Conservation (phyloP, 2,329 filamentous ascomycete genomes). For the Colletotrichum salicis region DNA sequence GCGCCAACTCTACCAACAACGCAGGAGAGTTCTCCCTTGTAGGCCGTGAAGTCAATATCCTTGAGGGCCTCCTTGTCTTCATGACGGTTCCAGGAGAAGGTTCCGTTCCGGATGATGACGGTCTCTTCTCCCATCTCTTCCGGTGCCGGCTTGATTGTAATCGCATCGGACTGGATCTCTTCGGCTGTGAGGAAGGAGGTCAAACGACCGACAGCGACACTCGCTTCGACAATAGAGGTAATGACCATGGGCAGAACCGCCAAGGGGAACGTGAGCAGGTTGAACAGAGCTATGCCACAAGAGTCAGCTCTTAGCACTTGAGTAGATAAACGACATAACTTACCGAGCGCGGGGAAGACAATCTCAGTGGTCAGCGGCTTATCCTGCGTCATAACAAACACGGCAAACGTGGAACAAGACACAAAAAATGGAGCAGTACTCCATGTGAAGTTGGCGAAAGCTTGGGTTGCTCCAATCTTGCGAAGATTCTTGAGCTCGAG, state of each 20-base stretch:
- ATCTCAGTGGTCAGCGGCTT: constrained; percentile 90
- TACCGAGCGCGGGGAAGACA: constrained; percentile 84
- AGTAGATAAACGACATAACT: neutral
- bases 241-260: constrained; percentile 98
- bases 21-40: constrained; percentile 93
- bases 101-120: constrained; percentile 83
- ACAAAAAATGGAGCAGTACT: constrained; percentile 97
- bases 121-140: constrained; percentile 86
- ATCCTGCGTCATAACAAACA: constrained; percentile 88
- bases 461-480: constrained; percentile 94
- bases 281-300: constrained; percentile 79
- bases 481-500: constrained; percentile 93
- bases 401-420: constrained; percentile 93
- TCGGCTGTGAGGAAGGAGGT: constrained; percentile 88
- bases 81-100: constrained; percentile 95
- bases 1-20: constrained; percentile 93
- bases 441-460: constrained; percentile 97
- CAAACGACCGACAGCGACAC: constrained; percentile 88
- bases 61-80: constrained; percentile 76
- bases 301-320: neutral
- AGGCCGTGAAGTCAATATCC: constrained; percentile 87
- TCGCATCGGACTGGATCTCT: constrained; percentile 88
- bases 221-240: constrained; percentile 93
- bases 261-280: constrained; percentile 93
- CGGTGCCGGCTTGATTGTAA: constrained; percentile 75